These are phyloP conservation scores for Tympanopsis confertula DNA, from an alignment of 2,329 filamentous ascomycete genomes.

Conservation along the genomic window DNA sequence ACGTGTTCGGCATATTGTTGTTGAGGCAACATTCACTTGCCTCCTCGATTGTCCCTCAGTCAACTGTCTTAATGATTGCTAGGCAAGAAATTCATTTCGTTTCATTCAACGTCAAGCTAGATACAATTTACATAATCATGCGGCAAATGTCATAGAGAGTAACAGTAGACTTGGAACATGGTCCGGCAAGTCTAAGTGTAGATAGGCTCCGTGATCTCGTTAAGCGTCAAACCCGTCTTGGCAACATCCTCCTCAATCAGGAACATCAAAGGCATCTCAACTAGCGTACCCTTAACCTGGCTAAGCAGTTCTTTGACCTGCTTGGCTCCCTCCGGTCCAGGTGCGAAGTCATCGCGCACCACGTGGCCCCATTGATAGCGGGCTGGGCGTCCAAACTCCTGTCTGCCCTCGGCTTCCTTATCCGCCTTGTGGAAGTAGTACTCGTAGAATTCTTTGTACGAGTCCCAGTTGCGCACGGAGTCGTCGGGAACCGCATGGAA, in stretches of 20 bases:
- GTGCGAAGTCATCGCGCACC: slow-evolving; percentile 60
- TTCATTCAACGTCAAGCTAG: too few species aligned
- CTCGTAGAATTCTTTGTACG: slow-evolving; percentile 63
- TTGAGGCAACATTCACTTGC: too few species aligned
- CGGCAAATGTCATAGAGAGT: too few species aligned
- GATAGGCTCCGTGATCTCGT: slow-evolving; percentile 59
- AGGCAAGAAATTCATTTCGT: too few species aligned
- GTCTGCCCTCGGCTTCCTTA: slow-evolving; percentile 14
- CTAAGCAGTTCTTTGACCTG: slow-evolving; percentile 62
- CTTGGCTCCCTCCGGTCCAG: slow-evolving; percentile 46
- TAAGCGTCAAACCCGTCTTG: slow-evolving; percentile 64
- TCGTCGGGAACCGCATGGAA: slow-evolving; percentile 73
- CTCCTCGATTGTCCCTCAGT: too few species aligned
- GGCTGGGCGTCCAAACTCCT: slow-evolving; percentile 29
- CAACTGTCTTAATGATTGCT: too few species aligned
- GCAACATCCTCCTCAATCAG: slow-evolving; percentile 78
- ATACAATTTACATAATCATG: too few species aligned
- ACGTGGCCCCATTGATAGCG: slow-evolving; percentile 80
- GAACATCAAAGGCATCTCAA: slow-evolving; percentile 88
- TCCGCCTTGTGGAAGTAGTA: slow-evolving; percentile 42
- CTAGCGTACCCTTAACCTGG: slow-evolving; percentile 56
- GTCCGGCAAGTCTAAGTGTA: too few species aligned
- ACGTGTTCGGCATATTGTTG: too few species aligned
- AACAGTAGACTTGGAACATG: too few species aligned
- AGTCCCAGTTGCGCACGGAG: slow-evolving; percentile 55